A percentile compares a stretch with the other conserved stretches of the same genome.
phyloP scores from a whole-genome alignment of 805 yeast genomes.

The Kodamaea jinghongensis region DNA sequence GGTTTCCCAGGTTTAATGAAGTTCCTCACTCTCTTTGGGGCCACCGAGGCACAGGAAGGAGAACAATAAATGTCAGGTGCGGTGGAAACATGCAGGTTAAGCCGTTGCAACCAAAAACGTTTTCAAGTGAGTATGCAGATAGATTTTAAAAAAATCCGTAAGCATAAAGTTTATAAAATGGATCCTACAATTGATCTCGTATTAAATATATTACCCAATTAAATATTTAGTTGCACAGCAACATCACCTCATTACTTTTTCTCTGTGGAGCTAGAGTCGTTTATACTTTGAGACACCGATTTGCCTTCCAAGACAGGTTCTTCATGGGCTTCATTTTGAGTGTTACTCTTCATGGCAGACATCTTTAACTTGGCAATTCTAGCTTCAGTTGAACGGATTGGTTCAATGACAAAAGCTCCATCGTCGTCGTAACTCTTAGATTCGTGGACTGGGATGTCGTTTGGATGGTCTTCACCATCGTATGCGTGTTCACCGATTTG shows the following conservation, averaged over 20 bases:
- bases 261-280: slow-evolving; percentile 13
- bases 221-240: slow-evolving; percentile 3
- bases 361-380: slow-evolving; percentile 33
- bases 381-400: slow-evolving; percentile 61
- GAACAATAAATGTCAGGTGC: no score
- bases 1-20: no score
- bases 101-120: no score
- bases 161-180: no score
- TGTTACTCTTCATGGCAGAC: slow-evolving; percentile 15
- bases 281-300: slow-evolving; percentile 15
- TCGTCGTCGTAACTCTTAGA: slow-evolving; percentile 18
- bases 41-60: no score
- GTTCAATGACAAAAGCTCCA: slow-evolving; percentile 67
- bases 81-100: no score
- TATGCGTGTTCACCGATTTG: slow-evolving; percentile 90
- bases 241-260: slow-evolving; percentile 5
- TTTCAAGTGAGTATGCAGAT: no score
- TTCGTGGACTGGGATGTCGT: slow-evolving; percentile 1
- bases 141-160: no score
- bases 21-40: no score
- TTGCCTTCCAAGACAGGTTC: slow-evolving; percentile 10
- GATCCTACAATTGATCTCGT: not conserved
- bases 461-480: slow-evolving; percentile 46
- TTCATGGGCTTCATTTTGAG: slow-evolving; percentile 5
- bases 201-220: slow-evolving; percentile 4